Percentiles rank a stretch among this genome's conserved stretches.
Conservation (phyloP, 2,329 filamentous ascomycete genomes). For the Aspergillus bombycis region DNA sequence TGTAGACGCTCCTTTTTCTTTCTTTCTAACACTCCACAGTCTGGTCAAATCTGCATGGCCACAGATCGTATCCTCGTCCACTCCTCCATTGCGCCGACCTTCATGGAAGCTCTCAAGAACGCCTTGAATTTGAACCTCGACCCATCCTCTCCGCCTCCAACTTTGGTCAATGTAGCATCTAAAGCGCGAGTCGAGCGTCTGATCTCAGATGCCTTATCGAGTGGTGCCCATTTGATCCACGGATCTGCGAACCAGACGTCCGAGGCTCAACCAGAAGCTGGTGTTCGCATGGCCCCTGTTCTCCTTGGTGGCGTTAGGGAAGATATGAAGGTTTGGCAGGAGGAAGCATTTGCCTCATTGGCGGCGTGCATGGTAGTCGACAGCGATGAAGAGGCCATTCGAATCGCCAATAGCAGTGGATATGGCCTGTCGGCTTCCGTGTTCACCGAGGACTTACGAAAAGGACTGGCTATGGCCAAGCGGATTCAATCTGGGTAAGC, state of each 20-base stretch:
- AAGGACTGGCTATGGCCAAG: slow-evolving; percentile 60
- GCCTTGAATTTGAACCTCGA: slow-evolving; percentile 41
- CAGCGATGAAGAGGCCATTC: slow-evolving; percentile 65
- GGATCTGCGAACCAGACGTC: slow-evolving; percentile 19
- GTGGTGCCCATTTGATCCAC: slow-evolving; percentile 37
- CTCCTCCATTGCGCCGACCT: slow-evolving; percentile 54
- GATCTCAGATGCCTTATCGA: slow-evolving; percentile 31
- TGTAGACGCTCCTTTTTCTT: not conserved
- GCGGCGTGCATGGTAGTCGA: slow-evolving; percentile 69
- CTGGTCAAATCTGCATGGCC: slow-evolving; percentile 81
- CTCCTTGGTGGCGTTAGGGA: slow-evolving; percentile 67
- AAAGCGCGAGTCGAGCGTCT: slow-evolving; percentile 46
- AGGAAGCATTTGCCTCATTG: slow-evolving; percentile 75
- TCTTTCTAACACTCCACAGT: slow-evolving; percentile 25
- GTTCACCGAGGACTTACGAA: slow-evolving; percentile 69
- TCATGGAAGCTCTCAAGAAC: slow-evolving; percentile 53
- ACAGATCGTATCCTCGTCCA: slow-evolving; percentile 74
- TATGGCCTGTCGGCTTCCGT: slow-evolving; percentile 73
- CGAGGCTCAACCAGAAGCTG: slow-evolving; percentile 17
- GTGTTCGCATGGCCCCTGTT: slow-evolving; percentile 61
- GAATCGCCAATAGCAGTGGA: slow-evolving; percentile 75
- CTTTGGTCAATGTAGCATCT: slow-evolving; percentile 49
- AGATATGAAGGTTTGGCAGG: slow-evolving; percentile 73
- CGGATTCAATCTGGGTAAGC: slow-evolving; percentile 64
- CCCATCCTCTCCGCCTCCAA: slow-evolving; percentile 38